phyloP scores from a whole-genome alignment of 176 grass and related monocot species.

The Oryza glaberrima region DNA sequence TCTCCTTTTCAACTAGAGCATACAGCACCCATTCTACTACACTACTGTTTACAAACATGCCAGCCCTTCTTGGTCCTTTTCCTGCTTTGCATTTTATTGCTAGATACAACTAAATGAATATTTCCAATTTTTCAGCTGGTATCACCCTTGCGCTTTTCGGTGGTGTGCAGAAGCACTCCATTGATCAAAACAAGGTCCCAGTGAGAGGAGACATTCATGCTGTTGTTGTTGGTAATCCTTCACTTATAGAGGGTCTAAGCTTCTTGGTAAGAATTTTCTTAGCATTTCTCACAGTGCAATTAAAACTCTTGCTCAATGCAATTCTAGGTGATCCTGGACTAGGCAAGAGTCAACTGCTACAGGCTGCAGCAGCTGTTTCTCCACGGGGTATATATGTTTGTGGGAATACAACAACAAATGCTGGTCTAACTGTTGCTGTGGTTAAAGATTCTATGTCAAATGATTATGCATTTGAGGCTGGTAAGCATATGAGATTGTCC shows the following conservation, averaged over 20 bases:
- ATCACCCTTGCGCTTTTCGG: conserved; percentile 88
- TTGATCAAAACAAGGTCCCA: conserved; percentile 92
- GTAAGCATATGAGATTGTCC: conserved; percentile 45
- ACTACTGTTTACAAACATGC: conserved; percentile 13
- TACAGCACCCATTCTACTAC: conserved; percentile 11
- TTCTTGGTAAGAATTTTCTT: not conserved
- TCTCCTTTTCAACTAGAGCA: not conserved
- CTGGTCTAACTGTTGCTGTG: conserved; percentile 95
- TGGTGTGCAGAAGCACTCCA: conserved; percentile 84
- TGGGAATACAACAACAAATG: conserved; percentile 91
- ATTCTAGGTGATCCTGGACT: conserved; percentile 82
- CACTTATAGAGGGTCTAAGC: not conserved
- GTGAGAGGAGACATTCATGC: conserved; percentile 93
- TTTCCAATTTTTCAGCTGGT: conserved; percentile 64
- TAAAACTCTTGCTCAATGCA: conserved; percentile 36
- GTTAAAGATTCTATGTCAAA: conserved; percentile 97
- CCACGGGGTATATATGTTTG: conserved; percentile 95
- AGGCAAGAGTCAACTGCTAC: conserved; percentile 94
- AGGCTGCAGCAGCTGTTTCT: conserved; percentile 79
- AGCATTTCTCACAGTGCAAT: conserved; percentile 13
- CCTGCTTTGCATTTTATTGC: conserved; percentile 19
- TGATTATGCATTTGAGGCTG: conserved; percentile 98
- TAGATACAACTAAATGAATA: conserved; percentile 25
- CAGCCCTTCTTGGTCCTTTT: conserved; percentile 15
- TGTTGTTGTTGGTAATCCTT: conserved; percentile 74